phyloP scores from a whole-genome alignment of 257 asterid species.

The Forsythia viridissima region DNA sequence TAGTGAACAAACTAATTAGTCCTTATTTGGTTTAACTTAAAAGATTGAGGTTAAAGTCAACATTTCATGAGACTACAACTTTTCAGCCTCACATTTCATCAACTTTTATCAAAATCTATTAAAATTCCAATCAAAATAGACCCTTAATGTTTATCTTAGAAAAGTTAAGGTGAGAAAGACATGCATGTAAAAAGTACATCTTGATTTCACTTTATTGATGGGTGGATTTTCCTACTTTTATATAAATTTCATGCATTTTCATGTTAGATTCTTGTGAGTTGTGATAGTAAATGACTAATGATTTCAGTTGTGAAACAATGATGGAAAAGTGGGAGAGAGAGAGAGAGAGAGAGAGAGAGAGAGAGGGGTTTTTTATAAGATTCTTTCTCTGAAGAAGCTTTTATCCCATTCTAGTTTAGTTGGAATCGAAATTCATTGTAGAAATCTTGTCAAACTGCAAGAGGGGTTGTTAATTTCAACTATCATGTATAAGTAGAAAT shows the following conservation, averaged over 20 bases:
- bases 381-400: no score
- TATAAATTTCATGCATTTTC: constrained; percentile 21
- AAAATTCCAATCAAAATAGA: no score
- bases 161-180: neutral
- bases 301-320: constrained; percentile 35
- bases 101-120: no score
- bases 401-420: neutral
- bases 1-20: neutral
- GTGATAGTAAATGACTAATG: constrained; percentile 39
- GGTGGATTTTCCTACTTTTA: constrained; percentile 13
- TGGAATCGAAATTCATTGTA: constrained; percentile 20
- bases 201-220: constrained; percentile 17
- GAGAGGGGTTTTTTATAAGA: neutral
- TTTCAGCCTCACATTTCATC: no score
- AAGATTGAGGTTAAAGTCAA: no score
- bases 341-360: constrained; percentile 10
- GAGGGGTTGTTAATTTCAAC: no score
- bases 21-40: no score
- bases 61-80: no score
- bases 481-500: neutral
- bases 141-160: neutral
- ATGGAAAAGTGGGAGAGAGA: constrained; percentile 30
- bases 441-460: constrained; percentile 16
- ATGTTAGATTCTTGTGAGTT: constrained; percentile 35
- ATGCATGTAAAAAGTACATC: constrained; percentile 2